Evolutionary conservation across 2,329 filamentous ascomycete genomes (phyloP), one percentile per base, ranked within the genome.

Genomic region (Aphanocladium album): DNA sequence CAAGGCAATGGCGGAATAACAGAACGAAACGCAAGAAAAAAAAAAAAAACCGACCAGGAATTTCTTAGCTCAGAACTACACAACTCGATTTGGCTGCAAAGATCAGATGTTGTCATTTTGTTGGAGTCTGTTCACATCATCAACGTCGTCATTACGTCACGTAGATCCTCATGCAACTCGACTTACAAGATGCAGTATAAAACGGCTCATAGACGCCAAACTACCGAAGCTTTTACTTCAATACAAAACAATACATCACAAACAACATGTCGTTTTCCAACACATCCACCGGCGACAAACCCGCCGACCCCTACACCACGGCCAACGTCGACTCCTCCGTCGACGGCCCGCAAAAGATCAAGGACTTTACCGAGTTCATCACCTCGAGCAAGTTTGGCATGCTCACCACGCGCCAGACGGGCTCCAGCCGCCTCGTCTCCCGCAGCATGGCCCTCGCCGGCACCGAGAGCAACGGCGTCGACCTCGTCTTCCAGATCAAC

Each of bases 401-500:
- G 88, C 87, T 96, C 85, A 95, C 91, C 9, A 96, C 92, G 23
- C 82, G 87, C 54, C 86, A 88, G 53, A 78, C 82, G 2, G 79
- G 81, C 39, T 83, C 80, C 0, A 88, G 87, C 14, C 80, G 86
- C 54, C 78, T 96, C 16, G 86, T 89, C 5, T 93, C 89, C n/a
- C 82, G 92, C 65, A 91, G 88, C 73, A 96, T 96, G 92, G 90
- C 90, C 5, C 74, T 96, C 16, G 90, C 90, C 17, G 90, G 84
- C 16, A 89, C 89, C 75, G 91, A 96, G 76, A 80, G 82, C 63
- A 88, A 87, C 65, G 89, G 89, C 69, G 81, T 92, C 61, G 91
- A 96, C 72, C 83, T 95, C 60, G 83, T 96, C 73, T 96, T 96
- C 83, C 89, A 95, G 79, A 92, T 91, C 70, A 96, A 96, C 80